Evolutionary conservation across 305 asterid species (phyloP), one percentile per base, ranked within the genome.

Genomic region (Rubia occidens): DNA sequence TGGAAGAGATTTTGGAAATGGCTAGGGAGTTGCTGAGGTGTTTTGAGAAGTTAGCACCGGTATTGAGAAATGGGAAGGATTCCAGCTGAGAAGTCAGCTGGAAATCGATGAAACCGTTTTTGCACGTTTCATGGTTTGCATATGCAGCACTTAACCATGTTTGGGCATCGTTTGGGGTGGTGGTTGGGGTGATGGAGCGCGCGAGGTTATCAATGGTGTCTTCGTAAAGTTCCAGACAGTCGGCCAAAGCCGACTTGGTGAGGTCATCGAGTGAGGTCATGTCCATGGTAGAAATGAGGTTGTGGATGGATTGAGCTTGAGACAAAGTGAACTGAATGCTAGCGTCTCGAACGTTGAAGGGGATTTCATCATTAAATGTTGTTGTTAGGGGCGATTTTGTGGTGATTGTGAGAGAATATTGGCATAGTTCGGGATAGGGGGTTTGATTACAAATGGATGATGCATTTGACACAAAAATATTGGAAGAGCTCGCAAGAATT

Each of bases 81-180:
- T 73, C 65, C 32, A 77, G 69, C 7, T 70, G 59, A n/a, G 75
- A 74, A 20, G 80, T 68, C 69, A 86, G 66, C 42, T 79, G 74
- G 42, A 86, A 83, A 61, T 85, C 95, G 43, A 66, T 74, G 66
- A 85, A 87, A 63, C 91, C 88, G 61, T 82, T 81, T 55, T 37
- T 69, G 82, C 91, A 87, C 2, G 88, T 79, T 76, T 87, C 79
- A 32, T 77, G 80, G 60, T 85, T 87, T 60, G 95, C 85, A 14
- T 84, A 66, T 14, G 89, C 68, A 3, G 91, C 89, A 71, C 95
- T 87, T 44, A 87, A 18, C 91, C 87, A 87, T 59, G 91, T 87
- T 74, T 87, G 95, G 3, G 75, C 84, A 68, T 83, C 85, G 64
- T 75, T 64, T 14, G 44, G 6, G 2, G 56, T 2, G 9, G 58